phyloP scores from a whole-genome alignment of 495 filamentous ascomycete species.

The Parathielavia appendiculata region DNA sequence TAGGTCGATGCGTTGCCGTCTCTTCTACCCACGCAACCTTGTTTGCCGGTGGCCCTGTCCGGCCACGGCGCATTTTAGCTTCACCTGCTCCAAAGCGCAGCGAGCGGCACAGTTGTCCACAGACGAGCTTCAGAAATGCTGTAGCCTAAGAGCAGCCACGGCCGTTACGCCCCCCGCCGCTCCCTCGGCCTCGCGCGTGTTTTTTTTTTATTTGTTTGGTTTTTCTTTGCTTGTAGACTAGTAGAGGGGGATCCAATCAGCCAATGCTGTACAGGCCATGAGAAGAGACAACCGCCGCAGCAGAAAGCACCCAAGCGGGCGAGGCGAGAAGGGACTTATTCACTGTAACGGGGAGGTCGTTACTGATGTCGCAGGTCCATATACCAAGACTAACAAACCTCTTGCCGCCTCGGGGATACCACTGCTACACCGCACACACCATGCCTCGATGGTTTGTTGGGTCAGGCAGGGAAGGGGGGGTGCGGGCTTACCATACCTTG shows the following conservation, averaged over 20 bases:
- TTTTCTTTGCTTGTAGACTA: too few species aligned
- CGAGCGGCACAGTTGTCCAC: slow-evolving; percentile 29
- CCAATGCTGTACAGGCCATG: not conserved
- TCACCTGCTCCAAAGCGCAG: slow-evolving; percentile 15
- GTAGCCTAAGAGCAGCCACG: slow-evolving; percentile 25
- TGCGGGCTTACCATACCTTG: not conserved
- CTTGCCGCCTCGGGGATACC: not conserved
- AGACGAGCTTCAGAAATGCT: slow-evolving; percentile 25
- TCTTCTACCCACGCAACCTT: slow-evolving; percentile 8
- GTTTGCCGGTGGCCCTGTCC: slow-evolving; percentile 10
- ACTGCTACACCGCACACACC: not conserved
- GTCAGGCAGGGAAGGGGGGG: slow-evolving; percentile 5
- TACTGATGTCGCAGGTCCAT: not conserved
- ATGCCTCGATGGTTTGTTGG: not conserved
- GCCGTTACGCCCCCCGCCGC: slow-evolving; percentile 23
- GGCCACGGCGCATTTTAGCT: slow-evolving; percentile 20
- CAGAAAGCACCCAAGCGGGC: not conserved
- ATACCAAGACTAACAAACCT: not conserved
- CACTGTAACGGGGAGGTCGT: too few species aligned
- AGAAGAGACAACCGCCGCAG: not conserved
- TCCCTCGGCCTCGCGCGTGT: slow-evolving; percentile 15
- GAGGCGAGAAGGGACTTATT: too few species aligned
- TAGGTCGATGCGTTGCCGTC: slow-evolving; percentile 6
- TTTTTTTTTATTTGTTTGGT: slow-evolving; percentile 6
- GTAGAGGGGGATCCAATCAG: not conserved